Base-by-base conservation (phyloP, 2,329 filamentous ascomycete genomes). In the Clonostachys sp. region DNA sequence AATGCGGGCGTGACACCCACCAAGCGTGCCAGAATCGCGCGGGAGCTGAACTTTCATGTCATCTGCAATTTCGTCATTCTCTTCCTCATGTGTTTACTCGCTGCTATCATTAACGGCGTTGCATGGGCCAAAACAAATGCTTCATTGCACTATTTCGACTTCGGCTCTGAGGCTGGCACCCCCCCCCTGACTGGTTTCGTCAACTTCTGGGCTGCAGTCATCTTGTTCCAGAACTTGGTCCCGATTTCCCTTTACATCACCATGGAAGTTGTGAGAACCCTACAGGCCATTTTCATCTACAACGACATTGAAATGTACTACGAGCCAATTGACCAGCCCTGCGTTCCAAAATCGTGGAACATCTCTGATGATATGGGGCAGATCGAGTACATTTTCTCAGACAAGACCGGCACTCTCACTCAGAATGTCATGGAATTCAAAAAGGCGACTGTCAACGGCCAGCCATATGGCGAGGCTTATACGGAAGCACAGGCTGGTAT, bases 351-450 rank as follows among this genome's bases (percentile, higher is more conserved):
- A 62, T 91, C 91, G 0, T 99, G 94, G 94, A 99, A 97, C 63
- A 97, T 99, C 45, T 97, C 92, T 1, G 94, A 99, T 61, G 95
- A 99, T 59, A 77, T 99, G 42, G 94, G 94, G 12, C 94, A 99
- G 68, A 96, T 99, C 52, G 94, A 97, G 68, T 99, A 97, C 72
- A 96, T 99, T 55, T 99, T 99, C 67, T 96, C 91, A 1, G 92
- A 97, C 73, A 97, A 97, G 74, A 97, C 92, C 1, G 92, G 92
- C 24, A 97, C 92, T 2, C 73, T 97, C 56, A 97, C 92, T 6
- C 95, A 94, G 70, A 97, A 97, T 61, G 86, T 91, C 75, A 97
- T 99, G 94, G 95, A 99, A 65, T 99, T 97, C 80, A 99, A 97
- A 68, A 99, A 99, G 68, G 91, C 87, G 47, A 95, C 91, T 1